A percentile compares a stretch with the other conserved stretches of the same genome.
phyloP scores from a whole-genome alignment of 352 stramenopile species.

The Globisporangium paroecandrum region DNA sequence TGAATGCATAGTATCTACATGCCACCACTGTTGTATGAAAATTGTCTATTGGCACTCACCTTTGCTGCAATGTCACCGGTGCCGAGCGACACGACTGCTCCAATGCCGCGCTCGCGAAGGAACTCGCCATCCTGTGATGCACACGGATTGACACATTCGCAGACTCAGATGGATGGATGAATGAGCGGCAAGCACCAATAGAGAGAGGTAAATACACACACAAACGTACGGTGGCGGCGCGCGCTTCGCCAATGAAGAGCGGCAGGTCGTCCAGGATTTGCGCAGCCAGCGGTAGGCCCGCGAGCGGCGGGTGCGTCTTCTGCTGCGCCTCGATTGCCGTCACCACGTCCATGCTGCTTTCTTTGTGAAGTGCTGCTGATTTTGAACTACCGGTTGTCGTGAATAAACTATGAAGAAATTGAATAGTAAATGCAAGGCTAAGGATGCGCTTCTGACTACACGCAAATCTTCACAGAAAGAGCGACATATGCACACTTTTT shows the following conservation, averaged over 20 bases:
- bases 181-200: too few species aligned
- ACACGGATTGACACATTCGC: not conserved
- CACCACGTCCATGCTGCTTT: conserved; percentile 27
- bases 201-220: not conserved
- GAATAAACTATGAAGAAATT: too few species aligned
- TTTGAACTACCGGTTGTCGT: too few species aligned
- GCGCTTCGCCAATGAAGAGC: conserved; percentile 60
- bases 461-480: too few species aligned
- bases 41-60: conserved; percentile 18
- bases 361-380: too few species aligned
- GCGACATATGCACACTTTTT: too few species aligned
- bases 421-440: too few species aligned
- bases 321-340: conserved; percentile 36
- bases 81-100: conserved; percentile 52
- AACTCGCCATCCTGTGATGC: conserved; percentile 18
- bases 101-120: conserved; percentile 40
- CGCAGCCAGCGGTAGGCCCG: conserved; percentile 40
- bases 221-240: conserved; percentile 38
- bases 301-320: conserved; percentile 42
- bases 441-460: not conserved
- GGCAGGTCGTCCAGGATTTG: conserved; percentile 31
- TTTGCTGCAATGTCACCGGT: conserved; percentile 49
- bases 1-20: too few species aligned
- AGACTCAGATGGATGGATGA: not conserved
- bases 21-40: too few species aligned